Percentiles rank a stretch among this genome's conserved stretches.
Conservation (phyloP, 2,329 filamentous ascomycete species). For the Stagonosporopsis cucurbitacearum region DNA sequence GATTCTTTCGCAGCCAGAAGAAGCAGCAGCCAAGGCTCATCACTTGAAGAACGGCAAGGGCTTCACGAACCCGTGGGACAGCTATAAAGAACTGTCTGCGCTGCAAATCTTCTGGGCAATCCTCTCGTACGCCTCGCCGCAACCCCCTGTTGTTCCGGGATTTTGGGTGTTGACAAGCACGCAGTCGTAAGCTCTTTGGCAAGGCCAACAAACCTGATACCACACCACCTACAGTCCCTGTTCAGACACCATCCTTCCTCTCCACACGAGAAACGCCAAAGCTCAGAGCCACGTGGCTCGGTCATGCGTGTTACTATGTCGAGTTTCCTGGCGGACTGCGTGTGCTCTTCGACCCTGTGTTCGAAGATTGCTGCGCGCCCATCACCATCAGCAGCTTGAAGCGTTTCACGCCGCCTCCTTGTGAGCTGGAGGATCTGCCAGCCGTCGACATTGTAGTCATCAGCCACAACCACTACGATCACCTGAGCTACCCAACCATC, state of each 20-base stretch:
- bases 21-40: constrained; percentile 56
- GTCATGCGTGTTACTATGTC: constrained; percentile 91
- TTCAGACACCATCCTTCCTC: constrained; percentile 72
- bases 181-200: constrained; percentile 57
- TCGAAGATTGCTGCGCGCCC: constrained; percentile 85
- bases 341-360: constrained; percentile 92
- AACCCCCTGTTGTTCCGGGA: too few species aligned
- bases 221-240: constrained; percentile 68
- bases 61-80: constrained; percentile 65
- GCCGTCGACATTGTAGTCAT: constrained; percentile 77
- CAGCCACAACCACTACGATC: constrained; percentile 92
- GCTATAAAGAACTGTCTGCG: constrained; percentile 52
- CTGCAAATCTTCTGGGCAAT: constrained; percentile 48
- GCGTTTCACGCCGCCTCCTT: constrained; percentile 79
- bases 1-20: constrained; percentile 52
- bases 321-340: constrained; percentile 87
- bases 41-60: constrained; percentile 61
- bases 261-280: constrained; percentile 62
- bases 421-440: constrained; percentile 78
- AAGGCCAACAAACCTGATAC: constrained; percentile 65
- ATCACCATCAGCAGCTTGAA: constrained; percentile 73
- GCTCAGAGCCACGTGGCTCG: constrained; percentile 90
- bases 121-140: constrained; percentile 44
- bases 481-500: constrained; percentile 79
- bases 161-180: neutral